These are phyloP conservation scores for Suillus luteus DNA, from an alignment of 768 basidiomycete species.

Conservation along the genomic window DNA sequence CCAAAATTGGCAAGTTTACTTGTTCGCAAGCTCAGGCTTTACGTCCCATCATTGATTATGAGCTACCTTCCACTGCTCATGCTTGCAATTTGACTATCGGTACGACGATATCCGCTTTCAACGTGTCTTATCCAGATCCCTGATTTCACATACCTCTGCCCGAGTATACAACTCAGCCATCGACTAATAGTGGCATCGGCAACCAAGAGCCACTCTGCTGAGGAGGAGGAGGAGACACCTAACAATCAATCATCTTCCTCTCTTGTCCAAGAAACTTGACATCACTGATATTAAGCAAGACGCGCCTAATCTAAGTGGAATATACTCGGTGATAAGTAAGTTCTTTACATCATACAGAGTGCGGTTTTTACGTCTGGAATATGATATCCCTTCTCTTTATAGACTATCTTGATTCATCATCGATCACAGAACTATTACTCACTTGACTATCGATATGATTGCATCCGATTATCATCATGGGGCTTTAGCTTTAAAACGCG, in stretches of 20 bases:
- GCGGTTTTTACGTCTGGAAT: neutral
- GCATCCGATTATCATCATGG: neutral
- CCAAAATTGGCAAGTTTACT: neutral
- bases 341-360: neutral
- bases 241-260: neutral
- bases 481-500: neutral
- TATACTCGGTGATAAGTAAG: constrained; percentile 8
- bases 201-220: no score
- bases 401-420: neutral
- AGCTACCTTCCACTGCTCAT: neutral
- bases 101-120: neutral
- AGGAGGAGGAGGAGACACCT: neutral
- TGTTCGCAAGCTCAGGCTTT: neutral
- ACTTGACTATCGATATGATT: neutral
- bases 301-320: constrained; percentile 18
- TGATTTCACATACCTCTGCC: neutral
- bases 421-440: neutral
- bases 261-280: constrained; percentile 2
- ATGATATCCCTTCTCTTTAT: neutral
- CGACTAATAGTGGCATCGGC: neutral
- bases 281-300: constrained; percentile 14
- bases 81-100: neutral
- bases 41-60: neutral
- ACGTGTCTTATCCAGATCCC: neutral
- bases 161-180: neutral